Evolutionary conservation across 176 grass and related monocot species (phyloP).

Genomic region (Ananas comosus): DNA sequence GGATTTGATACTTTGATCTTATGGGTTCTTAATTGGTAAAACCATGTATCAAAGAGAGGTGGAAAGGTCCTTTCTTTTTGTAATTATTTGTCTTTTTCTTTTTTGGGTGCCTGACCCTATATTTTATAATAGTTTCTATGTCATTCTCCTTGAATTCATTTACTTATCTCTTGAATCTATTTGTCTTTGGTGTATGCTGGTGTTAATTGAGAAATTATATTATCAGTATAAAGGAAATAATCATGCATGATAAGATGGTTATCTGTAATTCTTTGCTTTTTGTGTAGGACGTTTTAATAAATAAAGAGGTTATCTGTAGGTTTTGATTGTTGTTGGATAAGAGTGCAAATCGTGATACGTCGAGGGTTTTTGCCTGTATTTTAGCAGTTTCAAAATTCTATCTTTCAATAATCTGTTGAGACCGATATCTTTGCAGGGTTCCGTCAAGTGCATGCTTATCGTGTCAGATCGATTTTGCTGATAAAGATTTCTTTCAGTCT

Average conservation of each 20-base stretch:
- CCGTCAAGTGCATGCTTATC: slow-evolving; percentile 12
- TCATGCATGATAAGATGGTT: not conserved
- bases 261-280: not conserved
- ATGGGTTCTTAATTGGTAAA: too few relatives aligned
- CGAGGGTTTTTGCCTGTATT: too few relatives aligned
- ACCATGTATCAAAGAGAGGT: too few relatives aligned
- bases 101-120: too few relatives aligned
- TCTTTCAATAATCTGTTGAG: not conserved
- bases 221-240: not conserved
- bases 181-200: not conserved
- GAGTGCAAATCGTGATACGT: too few relatives aligned
- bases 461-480: slow-evolving; percentile 33
- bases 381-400: not conserved
- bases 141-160: not conserved
- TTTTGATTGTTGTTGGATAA: too few relatives aligned
- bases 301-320: too few relatives aligned
- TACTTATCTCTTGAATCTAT: not conserved
- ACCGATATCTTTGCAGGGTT: slow-evolving; percentile 21
- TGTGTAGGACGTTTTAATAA: too few relatives aligned
- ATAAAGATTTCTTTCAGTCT: slow-evolving; percentile 41
- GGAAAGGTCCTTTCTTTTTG: too few relatives aligned
- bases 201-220: not conserved
- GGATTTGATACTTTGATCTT: too few relatives aligned
- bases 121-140: too few relatives aligned
- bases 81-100: too few relatives aligned